Conservation (phyloP, 805 yeast genomes). For the Yamadazyma philogaea region DNA sequence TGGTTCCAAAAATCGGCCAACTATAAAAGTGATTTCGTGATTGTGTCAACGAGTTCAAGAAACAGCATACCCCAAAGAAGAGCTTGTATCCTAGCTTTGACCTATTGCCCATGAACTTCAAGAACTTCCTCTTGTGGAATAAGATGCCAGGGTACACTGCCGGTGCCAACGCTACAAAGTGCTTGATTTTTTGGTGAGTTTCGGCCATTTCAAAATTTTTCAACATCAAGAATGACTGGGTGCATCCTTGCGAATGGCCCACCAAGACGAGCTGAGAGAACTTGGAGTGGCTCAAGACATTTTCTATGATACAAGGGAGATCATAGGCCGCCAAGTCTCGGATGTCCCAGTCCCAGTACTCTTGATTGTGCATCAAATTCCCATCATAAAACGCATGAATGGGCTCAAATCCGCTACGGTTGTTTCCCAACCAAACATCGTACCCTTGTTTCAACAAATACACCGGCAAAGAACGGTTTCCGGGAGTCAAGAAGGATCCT, state of each 20-base stretch:
- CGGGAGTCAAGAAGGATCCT: slow-evolving; percentile 83
- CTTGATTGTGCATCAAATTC: slow-evolving; percentile 37
- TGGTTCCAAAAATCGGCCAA: slow-evolving; percentile 49
- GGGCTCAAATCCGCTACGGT: slow-evolving; percentile 81
- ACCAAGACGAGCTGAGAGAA: slow-evolving; percentile 54
- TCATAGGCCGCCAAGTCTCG: slow-evolving; percentile 79
- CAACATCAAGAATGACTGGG: slow-evolving; percentile 74
- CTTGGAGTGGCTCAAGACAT: slow-evolving; percentile 44
- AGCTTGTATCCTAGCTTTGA: slow-evolving; percentile 43
- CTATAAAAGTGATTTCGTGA: slow-evolving; percentile 46
- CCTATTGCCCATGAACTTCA: slow-evolving; percentile 57
- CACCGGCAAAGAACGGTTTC: slow-evolving; percentile 71
- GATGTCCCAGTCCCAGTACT: slow-evolving; percentile 94
- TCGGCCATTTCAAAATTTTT: slow-evolving; percentile 34
- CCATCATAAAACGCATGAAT: slow-evolving; percentile 45
- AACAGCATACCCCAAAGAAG: slow-evolving; percentile 75
- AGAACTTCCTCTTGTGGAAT: slow-evolving; percentile 58
- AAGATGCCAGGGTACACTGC: slow-evolving; percentile 86
- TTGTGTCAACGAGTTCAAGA: slow-evolving; percentile 69
- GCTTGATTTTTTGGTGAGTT: slow-evolving; percentile 54
- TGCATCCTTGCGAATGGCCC: slow-evolving; percentile 93
- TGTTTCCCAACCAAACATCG: slow-evolving; percentile 91
- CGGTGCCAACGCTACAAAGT: slow-evolving; percentile 80
- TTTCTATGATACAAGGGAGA: slow-evolving; percentile 66
- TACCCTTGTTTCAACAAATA: slow-evolving; percentile 53